Evolutionary conservation across 2,329 filamentous ascomycete species (phyloP).

Genomic region (Clonostachys rhizophaga): DNA sequence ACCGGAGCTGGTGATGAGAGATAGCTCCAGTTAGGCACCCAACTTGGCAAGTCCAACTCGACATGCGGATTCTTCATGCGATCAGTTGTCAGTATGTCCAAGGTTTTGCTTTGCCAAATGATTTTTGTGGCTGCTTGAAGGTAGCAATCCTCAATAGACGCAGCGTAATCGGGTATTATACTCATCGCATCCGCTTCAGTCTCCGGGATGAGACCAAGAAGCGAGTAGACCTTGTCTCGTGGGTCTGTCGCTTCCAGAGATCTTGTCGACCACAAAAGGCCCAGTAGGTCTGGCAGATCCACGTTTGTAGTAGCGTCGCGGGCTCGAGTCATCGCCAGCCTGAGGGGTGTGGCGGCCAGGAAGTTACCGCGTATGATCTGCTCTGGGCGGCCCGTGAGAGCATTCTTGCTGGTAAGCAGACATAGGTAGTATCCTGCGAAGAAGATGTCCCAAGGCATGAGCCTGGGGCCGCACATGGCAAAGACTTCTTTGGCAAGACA

Average conservation of each 20-base stretch:
- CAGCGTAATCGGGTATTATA: neutral
- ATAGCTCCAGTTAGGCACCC: neutral
- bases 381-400: neutral
- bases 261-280: neutral
- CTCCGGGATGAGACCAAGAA: neutral
- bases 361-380: neutral
- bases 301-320: too few species aligned
- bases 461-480: neutral
- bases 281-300: neutral
- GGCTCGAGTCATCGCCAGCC: too few species aligned
- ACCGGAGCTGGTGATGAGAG: neutral
- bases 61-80: neutral
- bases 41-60: neutral
- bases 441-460: neutral
- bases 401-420: too few species aligned
- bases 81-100: neutral
- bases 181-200: neutral
- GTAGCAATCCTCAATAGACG: neutral
- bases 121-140: neutral
- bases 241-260: neutral
- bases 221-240: neutral
- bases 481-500: neutral
- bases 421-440: too few species aligned
- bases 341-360: neutral
- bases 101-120: neutral